Evolutionary conservation across 306 rosid species (phyloP), one percentile per base, ranked within the genome.

Genomic region (Hippophae gyantsensis): DNA sequence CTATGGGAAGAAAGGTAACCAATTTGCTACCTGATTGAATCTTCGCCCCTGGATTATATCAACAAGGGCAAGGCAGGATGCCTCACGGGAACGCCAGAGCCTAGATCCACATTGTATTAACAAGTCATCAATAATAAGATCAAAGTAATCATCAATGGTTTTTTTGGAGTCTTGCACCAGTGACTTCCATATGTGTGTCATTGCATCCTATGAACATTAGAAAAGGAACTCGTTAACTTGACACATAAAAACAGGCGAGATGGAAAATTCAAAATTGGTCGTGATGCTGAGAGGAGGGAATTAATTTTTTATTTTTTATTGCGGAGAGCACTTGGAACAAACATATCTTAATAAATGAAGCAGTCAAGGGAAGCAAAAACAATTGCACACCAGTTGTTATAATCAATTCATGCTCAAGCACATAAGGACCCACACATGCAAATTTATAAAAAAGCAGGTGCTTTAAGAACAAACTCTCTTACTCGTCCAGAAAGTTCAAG

Each of bases 151-250:
- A 53, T 92, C 95, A 57, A 92, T 85, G 52, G 98, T 83, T 79
- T 76, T 92, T 86, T 87, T 92, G 44, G 98, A 83, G 75, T 92
- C 96, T 10, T 81, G 87, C 70, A 87, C 98, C 26, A 92, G 83
- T 56, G 98, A 81, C 82, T 92, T 92, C 98, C 98, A 92, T 73
- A 92, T 92, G 68, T 83, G 96, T 71, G 92, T 64, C 98, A 92
- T 92, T 61, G 98, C 87, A 83, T 92, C 98, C 98, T 92, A 65
- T 54, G 67, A 60, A 76, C 64, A 62, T 53, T 56, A 70, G 62
- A 65, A 74, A 42, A 46, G 40, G 49, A 8, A 63, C 65, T 52
- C 57, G 60, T 61, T 13, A 67, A 74, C 43, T 55, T 10, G 56
- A 50, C 73, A 72, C 57, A 44, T 42, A 50, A 68, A 49, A 59